Conservation (phyloP, 192 early-diverging fungal species). For the Backusella psychrophila region DNA sequence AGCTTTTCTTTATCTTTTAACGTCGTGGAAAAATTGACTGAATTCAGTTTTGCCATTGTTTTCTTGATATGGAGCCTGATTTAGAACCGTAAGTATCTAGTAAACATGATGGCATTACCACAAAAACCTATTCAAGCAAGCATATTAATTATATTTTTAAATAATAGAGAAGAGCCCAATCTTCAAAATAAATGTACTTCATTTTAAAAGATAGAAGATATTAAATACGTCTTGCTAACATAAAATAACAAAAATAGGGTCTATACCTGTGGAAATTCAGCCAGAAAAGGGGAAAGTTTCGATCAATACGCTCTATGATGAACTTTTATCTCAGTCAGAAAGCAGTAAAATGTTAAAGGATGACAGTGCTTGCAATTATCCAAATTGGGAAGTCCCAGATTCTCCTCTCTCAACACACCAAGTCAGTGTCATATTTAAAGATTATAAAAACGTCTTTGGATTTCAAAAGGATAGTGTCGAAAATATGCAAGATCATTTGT, state of each 20-base stretch:
- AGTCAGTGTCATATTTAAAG: constrained; percentile 55
- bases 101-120: background rate
- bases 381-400: constrained; percentile 10
- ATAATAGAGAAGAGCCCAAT: background rate
- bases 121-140: background rate
- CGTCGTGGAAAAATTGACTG: background rate
- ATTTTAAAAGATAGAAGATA: background rate
- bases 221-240: background rate
- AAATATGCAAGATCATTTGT: constrained; percentile 62
- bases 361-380: background rate
- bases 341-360: background rate
- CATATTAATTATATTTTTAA: background rate
- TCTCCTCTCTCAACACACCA: constrained; percentile 24
- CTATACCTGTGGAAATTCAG: background rate
- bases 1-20: background rate
- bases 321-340: background rate
- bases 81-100: background rate
- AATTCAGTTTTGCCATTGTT: background rate
- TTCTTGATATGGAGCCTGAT: background rate
- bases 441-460: constrained; percentile 53
- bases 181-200: background rate
- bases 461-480: constrained; percentile 65
- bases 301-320: background rate
- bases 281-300: background rate
- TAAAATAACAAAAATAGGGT: background rate